These are phyloP conservation scores for Tilletia setariae DNA, from an alignment of 1,284 basidiomycete genomes.

Conservation along the genomic window DNA sequence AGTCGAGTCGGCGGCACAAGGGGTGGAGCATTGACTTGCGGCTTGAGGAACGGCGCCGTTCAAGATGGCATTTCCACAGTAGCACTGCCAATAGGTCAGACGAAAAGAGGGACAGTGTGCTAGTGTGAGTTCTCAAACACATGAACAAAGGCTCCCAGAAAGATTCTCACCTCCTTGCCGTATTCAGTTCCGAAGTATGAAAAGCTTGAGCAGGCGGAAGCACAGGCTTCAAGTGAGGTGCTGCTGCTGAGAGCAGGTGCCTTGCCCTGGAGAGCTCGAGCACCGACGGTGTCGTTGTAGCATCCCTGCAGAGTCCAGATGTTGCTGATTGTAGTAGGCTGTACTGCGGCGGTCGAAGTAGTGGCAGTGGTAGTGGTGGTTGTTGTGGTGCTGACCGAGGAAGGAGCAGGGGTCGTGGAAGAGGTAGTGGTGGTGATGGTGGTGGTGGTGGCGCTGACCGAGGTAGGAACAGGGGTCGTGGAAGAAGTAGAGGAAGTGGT, in stretches of 20 bases:
- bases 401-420: not conserved
- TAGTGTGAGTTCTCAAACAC: not conserved
- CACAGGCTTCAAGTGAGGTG: constrained; percentile 54
- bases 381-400: not conserved
- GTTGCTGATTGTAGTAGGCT: constrained; percentile 13
- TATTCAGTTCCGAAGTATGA: constrained; percentile 59
- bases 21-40: constrained; percentile 65
- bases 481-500: constrained; percentile 1
- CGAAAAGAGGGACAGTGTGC: not conserved
- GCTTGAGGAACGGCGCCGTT: constrained; percentile 57
- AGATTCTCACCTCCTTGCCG: constrained; percentile 38
- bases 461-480: not conserved
- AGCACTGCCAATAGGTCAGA: constrained; percentile 57
- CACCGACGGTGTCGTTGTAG: constrained; percentile 15
- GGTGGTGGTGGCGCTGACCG: constrained; percentile 56
- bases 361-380: not conserved
- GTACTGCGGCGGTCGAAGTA: not conserved
- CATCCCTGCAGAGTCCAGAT: constrained; percentile 19
- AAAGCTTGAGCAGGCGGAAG: constrained; percentile 52
- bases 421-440: constrained; percentile 15
- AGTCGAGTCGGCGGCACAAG: constrained; percentile 64
- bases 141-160: not conserved
- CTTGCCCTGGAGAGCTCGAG: constrained; percentile 4
- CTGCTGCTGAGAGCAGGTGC: constrained; percentile 56
- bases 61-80: constrained; percentile 64